phyloP scores from a whole-genome alignment of 345 rosid species.

The Eucalyptus virginea region DNA sequence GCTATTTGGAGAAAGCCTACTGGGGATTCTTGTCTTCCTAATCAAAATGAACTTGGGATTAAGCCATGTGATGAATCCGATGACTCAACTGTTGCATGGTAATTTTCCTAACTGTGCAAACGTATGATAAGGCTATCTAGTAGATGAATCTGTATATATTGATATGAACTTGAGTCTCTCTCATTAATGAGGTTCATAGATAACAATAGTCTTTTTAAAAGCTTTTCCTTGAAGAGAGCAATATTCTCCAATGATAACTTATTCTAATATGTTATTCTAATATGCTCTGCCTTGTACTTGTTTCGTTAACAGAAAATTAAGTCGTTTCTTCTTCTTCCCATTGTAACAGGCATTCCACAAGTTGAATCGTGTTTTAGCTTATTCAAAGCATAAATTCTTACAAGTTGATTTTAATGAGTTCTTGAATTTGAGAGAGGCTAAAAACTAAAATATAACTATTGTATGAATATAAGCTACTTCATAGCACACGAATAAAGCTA shows the following conservation, averaged over 20 bases:
- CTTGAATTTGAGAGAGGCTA: background rate
- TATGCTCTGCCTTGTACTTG: background rate
- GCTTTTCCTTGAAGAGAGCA: background rate
- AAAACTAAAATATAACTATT: background rate
- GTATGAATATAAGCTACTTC: background rate
- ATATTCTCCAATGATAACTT: background rate
- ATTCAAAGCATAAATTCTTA: background rate
- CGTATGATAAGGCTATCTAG: background rate
- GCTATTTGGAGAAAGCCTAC: constrained; percentile 91
- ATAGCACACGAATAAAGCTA: background rate
- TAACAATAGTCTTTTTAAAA: background rate
- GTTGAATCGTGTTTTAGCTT: background rate
- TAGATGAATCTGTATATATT: background rate
- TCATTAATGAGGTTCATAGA: background rate
- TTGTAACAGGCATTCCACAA: background rate
- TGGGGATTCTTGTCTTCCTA: constrained; percentile 62
- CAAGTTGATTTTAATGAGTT: background rate
- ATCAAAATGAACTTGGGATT: constrained; percentile 70
- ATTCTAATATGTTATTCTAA: background rate
- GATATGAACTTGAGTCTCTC: background rate
- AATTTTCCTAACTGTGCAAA: background rate
- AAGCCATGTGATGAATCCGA: constrained; percentile 58
- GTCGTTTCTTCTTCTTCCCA: background rate
- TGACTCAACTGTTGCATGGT: constrained; percentile 79
- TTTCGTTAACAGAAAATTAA: background rate